These are phyloP conservation scores for Capronia americana DNA, from an alignment of 2,329 filamentous ascomycete genomes.

Conservation along the genomic window DNA sequence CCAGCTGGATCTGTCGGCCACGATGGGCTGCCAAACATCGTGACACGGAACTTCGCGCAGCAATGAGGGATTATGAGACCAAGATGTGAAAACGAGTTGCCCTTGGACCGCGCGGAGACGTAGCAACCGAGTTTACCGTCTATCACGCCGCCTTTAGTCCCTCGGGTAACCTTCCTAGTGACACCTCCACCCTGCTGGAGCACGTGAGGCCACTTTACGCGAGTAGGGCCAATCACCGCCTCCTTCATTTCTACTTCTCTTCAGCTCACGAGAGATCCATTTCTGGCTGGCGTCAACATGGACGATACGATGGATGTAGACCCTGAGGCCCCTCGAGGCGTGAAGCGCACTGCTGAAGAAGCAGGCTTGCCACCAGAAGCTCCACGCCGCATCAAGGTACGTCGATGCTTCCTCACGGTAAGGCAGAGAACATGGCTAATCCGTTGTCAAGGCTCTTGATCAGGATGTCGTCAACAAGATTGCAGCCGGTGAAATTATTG, in stretches of 20 bases:
- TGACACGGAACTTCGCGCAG: no score
- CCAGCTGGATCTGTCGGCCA: no score
- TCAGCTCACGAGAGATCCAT: background rate
- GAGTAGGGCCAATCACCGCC: background rate
- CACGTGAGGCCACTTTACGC: background rate
- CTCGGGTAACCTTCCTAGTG: no score
- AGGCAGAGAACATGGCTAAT: slow-evolving; percentile 37
- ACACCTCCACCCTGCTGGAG: no score
- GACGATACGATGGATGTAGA: slow-evolving; percentile 54
- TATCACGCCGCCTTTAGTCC: no score
- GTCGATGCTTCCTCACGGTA: slow-evolving; percentile 46
- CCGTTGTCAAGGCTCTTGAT: slow-evolving; percentile 72
- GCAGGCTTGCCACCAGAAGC: slow-evolving; percentile 46
- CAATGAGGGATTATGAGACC: no score
- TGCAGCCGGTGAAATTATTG: slow-evolving; percentile 96
- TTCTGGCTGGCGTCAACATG: background rate
- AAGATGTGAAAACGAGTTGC: no score
- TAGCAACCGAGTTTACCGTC: no score
- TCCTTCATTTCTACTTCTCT: background rate
- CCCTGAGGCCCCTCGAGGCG: slow-evolving; percentile 46
- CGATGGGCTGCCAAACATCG: no score
- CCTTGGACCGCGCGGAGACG: no score
- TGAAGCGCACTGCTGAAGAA: slow-evolving; percentile 60
- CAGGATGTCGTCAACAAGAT: slow-evolving; percentile 98
- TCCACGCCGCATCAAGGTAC: slow-evolving; percentile 58